Conservation (phyloP, 176 grass and related monocot genomes). For the Avena atlantica region DNA sequence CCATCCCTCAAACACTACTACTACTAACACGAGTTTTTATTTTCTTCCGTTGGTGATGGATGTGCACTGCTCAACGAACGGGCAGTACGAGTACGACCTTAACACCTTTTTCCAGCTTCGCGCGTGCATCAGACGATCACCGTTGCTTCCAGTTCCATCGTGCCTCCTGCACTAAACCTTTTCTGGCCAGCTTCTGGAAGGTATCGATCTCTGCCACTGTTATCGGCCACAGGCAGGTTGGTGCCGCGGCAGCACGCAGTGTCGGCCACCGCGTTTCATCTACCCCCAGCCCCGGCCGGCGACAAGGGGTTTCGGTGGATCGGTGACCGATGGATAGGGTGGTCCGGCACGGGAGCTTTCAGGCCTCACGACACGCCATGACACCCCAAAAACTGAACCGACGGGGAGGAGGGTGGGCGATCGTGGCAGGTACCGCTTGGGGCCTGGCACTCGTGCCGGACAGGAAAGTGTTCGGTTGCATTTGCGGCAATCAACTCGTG, state of each 20-base stretch:
- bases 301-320: constrained; percentile 8
- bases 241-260: constrained; percentile 32
- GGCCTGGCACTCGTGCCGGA: constrained; percentile 33
- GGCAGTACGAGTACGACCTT: not conserved
- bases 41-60: constrained; percentile 1
- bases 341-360: constrained; percentile 1
- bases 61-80: constrained; percentile 42
- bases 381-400: not conserved
- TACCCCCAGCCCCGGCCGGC: not conserved
- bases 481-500: not conserved
- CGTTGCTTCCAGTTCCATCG: not conserved
- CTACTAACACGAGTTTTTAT: constrained; percentile 17
- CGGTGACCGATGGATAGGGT: not conserved
- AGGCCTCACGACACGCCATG: constrained; percentile 3
- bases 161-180: constrained; percentile 37
- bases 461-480: constrained; percentile 16
- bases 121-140: constrained; percentile 23
- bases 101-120: not conserved
- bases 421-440: not conserved
- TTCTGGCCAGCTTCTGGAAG: constrained; percentile 36
- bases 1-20: not conserved
- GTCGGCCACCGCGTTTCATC: constrained; percentile 17
- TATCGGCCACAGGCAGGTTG: not conserved
- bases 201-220: constrained; percentile 23
- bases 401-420: not conserved